These are phyloP conservation scores for Garcia nutans DNA, from an alignment of 345 rosid species.

Conservation along the genomic window DNA sequence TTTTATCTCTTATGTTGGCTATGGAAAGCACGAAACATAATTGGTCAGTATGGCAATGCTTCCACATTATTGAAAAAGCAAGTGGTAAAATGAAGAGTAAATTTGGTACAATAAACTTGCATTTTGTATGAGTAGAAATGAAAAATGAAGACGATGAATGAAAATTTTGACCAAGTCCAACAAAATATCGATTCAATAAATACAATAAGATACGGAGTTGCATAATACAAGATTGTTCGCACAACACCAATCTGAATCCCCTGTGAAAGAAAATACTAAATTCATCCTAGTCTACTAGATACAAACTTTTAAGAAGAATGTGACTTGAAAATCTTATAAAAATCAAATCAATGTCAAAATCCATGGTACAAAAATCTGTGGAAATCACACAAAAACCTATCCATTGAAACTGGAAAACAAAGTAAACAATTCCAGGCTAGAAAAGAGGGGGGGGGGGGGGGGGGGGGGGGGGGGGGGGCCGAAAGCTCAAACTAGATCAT, in stretches of 20 bases:
- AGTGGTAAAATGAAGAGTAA: no score
- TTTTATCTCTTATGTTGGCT: no score
- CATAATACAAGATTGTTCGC: conserved; percentile 12
- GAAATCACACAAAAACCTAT: conserved; percentile 17
- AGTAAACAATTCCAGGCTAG: background rate
- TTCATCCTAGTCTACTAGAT: conserved; percentile 8
- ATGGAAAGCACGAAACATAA: no score
- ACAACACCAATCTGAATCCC: conserved; percentile 4
- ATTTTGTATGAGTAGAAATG: no score
- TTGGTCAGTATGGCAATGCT: no score
- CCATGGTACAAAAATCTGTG: conserved; percentile 19
- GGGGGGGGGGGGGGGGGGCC: no score
- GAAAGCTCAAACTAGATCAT: conserved; percentile 4
- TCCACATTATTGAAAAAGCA: no score
- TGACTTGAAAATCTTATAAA: background rate
- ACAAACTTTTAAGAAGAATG: conserved; percentile 3
- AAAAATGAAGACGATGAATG: no score
- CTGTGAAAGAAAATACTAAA: background rate
- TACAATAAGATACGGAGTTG: background rate
- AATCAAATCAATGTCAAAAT: conserved; percentile 3
- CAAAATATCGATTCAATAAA: background rate
- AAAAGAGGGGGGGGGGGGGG: no score
- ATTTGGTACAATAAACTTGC: no score
- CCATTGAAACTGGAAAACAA: conserved; percentile 1
- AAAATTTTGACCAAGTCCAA: background rate